These are phyloP conservation scores for Elsinoe ampelina DNA, from an alignment of 2,329 filamentous ascomycete genomes.

Conservation along the genomic window DNA sequence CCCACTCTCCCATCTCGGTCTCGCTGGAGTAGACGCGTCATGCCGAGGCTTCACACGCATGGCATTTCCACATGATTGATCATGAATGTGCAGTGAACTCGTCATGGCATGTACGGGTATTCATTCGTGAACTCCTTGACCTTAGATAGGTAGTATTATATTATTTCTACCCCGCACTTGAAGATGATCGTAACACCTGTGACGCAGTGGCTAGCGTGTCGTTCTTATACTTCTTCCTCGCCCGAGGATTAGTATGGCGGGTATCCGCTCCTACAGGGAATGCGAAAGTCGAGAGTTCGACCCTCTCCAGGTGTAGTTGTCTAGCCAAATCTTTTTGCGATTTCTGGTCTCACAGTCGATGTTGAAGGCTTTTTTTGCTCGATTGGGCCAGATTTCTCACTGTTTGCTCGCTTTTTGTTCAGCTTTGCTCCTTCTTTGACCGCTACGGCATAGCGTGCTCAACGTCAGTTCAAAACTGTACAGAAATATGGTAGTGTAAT, in stretches of 20 bases:
- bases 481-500: too few relatives aligned
- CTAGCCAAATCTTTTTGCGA: not conserved
- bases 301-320: constrained; percentile 18
- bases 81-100: too few relatives aligned
- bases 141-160: not conserved
- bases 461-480: too few relatives aligned
- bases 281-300: constrained; percentile 26
- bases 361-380: too few relatives aligned
- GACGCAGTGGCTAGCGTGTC: constrained; percentile 25
- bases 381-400: not conserved
- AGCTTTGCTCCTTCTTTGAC: too few relatives aligned
- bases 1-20: not conserved
- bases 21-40: too few relatives aligned
- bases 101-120: too few relatives aligned
- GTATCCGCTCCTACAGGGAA: constrained; percentile 12
- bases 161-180: not conserved
- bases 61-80: too few relatives aligned
- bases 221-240: constrained; percentile 22
- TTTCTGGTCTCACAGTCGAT: not conserved
- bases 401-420: not conserved
- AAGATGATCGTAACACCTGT: constrained; percentile 15
- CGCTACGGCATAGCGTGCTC: too few relatives aligned
- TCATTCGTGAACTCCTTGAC: too few relatives aligned
- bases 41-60: too few relatives aligned
- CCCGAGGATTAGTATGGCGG: constrained; percentile 17